Base-by-base conservation (phyloP, 2,329 filamentous ascomycete species). In the Diaporthe sp. region DNA sequence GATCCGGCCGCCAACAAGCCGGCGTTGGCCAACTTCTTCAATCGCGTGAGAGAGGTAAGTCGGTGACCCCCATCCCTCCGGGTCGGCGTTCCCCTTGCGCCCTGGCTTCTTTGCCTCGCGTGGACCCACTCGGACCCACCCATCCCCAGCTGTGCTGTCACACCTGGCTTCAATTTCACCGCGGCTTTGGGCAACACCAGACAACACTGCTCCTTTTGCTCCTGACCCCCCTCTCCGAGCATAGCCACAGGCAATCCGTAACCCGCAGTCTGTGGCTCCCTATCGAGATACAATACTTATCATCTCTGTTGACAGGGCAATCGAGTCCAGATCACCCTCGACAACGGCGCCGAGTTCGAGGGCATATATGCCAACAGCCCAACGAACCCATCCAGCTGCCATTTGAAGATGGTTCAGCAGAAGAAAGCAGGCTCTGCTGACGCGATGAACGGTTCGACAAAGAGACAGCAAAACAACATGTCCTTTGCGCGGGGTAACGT, bases 401-500 rank as follows among this genome's bases (percentile, higher is more conserved):
- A 77, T 72, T 77, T 81, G 75, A 80, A 76, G 75, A 81, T 81
- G 81, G 82, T 82, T 42, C 79, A 79, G 78, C 82, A 82, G 69
- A 83, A 81, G 78, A 81, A 81, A 75, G 71, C 77, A 19, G 77
- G 79, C 58, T 77, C 80, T 42, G 77, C 74, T 72, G 81, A 83
- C 32, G 75, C 77, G 35, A 71, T 76, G 35, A 83, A 82, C 79
- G 81, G 81, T 27, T 75, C 78, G 13, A 68, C 73, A 5, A 80
- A 80, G 76, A 77, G 78, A 72, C 79, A 81, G 47, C 80, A 81
- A 71, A 44, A 77, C 73, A 80, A 74, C 39, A 82, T 83, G 82
- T 77, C 81, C 19, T 80, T 82, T 51, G 79, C 81, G 71, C 79
- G 81, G 37, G 82, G 82, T 74, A 81, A 82, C 53, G 78, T 81